phyloP scores from a whole-genome alignment of 2,329 filamentous ascomycete species.

The Pyricularia grisea region DNA sequence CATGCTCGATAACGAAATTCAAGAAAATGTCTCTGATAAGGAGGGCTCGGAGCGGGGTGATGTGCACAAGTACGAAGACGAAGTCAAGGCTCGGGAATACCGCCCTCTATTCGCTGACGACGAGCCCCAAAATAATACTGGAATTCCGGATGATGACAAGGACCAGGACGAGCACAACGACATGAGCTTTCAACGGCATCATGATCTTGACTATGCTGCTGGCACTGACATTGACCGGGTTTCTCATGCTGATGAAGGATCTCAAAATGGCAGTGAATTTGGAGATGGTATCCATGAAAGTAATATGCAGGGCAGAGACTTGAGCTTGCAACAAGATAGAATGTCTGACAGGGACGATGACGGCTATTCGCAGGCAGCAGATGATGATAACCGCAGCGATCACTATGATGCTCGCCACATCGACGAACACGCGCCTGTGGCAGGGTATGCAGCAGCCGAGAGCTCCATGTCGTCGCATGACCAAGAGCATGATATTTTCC shows the following conservation, averaged over 20 bases:
- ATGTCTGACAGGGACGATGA: no score
- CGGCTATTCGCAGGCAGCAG: no score
- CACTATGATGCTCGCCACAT: no score
- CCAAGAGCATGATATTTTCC: no score
- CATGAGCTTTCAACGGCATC: neutral
- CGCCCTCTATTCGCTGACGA: neutral
- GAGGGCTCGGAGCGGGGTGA: neutral
- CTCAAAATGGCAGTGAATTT: no score
- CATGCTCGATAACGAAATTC: neutral
- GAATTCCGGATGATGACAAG: neutral
- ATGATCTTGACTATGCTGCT: neutral
- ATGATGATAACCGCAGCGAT: no score
- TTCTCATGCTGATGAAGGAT: neutral
- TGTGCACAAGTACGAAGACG: neutral
- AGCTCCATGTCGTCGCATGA: no score
- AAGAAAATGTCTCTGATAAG: neutral
- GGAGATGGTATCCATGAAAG: no score
- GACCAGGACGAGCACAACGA: neutral
- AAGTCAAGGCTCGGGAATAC: neutral
- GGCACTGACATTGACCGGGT: neutral
- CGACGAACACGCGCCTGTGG: no score
- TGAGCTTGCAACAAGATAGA: no score
- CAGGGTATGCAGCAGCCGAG: no score
- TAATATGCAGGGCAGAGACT: no score
- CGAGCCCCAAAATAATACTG: neutral